These are phyloP conservation scores for Lupinus albus DNA, from an alignment of 306 rosid genomes.

Conservation along the genomic window DNA sequence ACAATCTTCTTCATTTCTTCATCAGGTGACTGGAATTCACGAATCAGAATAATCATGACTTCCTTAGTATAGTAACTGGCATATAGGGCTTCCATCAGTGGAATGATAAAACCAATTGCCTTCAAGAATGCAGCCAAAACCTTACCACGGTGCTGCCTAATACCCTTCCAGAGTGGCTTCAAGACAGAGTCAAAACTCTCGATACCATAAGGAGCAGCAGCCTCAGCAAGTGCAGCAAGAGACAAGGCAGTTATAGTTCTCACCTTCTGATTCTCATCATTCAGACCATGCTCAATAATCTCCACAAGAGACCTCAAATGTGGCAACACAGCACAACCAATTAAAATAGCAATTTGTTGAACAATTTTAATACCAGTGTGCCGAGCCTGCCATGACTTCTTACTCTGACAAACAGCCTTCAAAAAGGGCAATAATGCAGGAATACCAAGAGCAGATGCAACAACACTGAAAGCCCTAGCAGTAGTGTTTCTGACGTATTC, in stretches of 20 bases:
- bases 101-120: constrained; percentile 80
- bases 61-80: constrained; percentile 82
- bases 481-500: constrained; percentile 80
- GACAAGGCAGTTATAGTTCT: constrained; percentile 77
- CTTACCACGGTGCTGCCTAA: constrained; percentile 81
- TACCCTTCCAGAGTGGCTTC: constrained; percentile 85
- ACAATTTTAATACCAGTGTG: constrained; percentile 82
- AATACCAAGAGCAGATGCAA: constrained; percentile 82
- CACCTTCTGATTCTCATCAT: constrained; percentile 82
- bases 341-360: constrained; percentile 82
- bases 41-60: constrained; percentile 71
- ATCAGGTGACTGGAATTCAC: constrained; percentile 83
- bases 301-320: constrained; percentile 76
- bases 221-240: constrained; percentile 83
- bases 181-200: constrained; percentile 79
- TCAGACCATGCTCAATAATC: constrained; percentile 71
- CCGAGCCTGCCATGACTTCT: constrained; percentile 84
- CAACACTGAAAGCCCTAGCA: constrained; percentile 81
- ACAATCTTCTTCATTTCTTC: constrained; percentile 87
- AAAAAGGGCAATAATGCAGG: constrained; percentile 78
- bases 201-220: constrained; percentile 80
- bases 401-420: constrained; percentile 83
- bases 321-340: constrained; percentile 77
- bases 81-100: constrained; percentile 74
- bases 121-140: constrained; percentile 78